These are phyloP conservation scores for Jimgerdemannia lactiflua DNA, from an alignment of 192 early-diverging fungal species.

Conservation along the genomic window DNA sequence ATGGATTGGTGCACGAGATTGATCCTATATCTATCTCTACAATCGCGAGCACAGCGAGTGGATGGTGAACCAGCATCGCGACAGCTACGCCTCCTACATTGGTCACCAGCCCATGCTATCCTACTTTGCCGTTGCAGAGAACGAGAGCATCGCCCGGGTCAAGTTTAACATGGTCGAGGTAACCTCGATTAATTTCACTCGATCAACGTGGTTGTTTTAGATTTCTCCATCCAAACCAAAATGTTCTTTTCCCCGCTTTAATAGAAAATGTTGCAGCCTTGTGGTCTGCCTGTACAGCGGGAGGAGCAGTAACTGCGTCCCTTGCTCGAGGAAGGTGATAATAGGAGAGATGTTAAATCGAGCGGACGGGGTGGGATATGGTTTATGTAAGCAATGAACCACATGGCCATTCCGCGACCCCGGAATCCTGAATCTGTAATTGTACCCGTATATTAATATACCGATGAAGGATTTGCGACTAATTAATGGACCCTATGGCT, in stretches of 20 bases:
- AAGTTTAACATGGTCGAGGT: constrained; percentile 77
- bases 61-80: constrained; percentile 82
- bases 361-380: too few relatives aligned
- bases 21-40: neutral
- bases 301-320: constrained; percentile 43
- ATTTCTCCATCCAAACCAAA: too few relatives aligned
- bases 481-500: too few relatives aligned
- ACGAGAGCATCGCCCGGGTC: constrained; percentile 75
- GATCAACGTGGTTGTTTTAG: neutral
- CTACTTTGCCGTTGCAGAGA: constrained; percentile 85
- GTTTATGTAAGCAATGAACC: too few relatives aligned
- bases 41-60: constrained; percentile 62
- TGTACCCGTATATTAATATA: too few relatives aligned
- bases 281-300: constrained; percentile 54
- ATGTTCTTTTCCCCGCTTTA: neutral
- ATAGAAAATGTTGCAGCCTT: constrained; percentile 70
- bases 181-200: neutral
- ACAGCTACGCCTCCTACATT: constrained; percentile 74
- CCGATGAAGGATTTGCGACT: too few relatives aligned
- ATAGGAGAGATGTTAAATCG: too few relatives aligned
- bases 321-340: too few relatives aligned
- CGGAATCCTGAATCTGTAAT: too few relatives aligned
- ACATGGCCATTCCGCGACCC: too few relatives aligned
- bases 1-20: neutral
- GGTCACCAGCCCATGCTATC: constrained; percentile 76